Percentiles rank a stretch among this genome's conserved stretches.
Evolutionary conservation across 2,329 filamentous ascomycete genomes (phyloP).

Genomic region (Fusarium austroafricanum): DNA sequence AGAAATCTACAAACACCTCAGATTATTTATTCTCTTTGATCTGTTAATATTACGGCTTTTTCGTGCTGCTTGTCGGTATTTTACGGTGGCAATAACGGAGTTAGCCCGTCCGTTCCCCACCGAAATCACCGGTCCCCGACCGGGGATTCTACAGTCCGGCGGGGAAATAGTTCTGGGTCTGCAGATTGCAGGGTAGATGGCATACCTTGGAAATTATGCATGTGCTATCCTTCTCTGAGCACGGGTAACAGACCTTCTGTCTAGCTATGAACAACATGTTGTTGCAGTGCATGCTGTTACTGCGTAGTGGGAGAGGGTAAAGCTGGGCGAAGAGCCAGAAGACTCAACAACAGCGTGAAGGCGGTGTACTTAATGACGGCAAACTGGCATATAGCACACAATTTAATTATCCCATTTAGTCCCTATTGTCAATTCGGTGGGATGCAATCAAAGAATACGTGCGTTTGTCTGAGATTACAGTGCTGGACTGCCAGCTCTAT

Average conservation of each 20-base stretch:
- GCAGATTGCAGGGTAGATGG: not conserved
- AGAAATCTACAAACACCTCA: rapidly evolving
- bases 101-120: not conserved
- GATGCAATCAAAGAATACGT: not conserved
- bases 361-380: not conserved
- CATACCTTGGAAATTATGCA: too few species aligned
- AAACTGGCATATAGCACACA: rapidly evolving
- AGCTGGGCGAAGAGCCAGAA: not conserved
- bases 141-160: not conserved
- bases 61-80: not conserved
- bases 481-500: slow-evolving; percentile 8
- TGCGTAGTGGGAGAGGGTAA: not conserved
- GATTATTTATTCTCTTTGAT: not conserved
- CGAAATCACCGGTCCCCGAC: slow-evolving; percentile 5
- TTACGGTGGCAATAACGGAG: not conserved
- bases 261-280: not conserved
- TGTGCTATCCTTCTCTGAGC: too few species aligned
- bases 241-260: too few species aligned
- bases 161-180: not conserved
- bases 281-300: not conserved
- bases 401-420: not conserved
- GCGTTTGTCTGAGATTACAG: not conserved
- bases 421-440: too few species aligned
- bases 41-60: not conserved
- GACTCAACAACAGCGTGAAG: not conserved